These are phyloP conservation scores for Ceratobasidium sp. DNA, from an alignment of 1,284 basidiomycete genomes.

Conservation along the genomic window DNA sequence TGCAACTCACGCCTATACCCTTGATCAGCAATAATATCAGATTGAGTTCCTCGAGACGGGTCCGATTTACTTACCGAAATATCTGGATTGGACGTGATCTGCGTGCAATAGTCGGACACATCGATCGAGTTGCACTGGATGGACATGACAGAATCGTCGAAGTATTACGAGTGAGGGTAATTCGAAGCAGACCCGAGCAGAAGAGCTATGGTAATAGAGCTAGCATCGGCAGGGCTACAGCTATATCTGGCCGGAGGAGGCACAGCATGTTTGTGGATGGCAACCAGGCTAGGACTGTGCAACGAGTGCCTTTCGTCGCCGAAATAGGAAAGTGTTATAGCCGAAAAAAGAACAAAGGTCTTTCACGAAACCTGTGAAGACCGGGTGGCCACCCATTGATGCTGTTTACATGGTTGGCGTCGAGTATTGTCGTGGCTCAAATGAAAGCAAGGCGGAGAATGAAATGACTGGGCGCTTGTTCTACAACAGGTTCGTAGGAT, in stretches of 20 bases:
- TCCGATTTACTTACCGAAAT: constrained; percentile 6
- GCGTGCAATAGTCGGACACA: background rate
- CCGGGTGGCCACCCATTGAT: background rate
- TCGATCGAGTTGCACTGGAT: background rate
- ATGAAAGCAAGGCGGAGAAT: background rate
- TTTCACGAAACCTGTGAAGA: background rate
- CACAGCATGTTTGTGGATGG: background rate
- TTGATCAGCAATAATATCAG: background rate
- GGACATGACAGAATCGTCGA: background rate
- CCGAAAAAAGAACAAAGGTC: background rate
- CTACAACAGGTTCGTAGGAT: background rate
- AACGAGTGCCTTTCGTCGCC: background rate
- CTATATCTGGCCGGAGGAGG: background rate
- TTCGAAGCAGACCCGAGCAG: background rate
- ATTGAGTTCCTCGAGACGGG: background rate
- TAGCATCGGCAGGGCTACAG: background rate
- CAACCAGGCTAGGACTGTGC: background rate
- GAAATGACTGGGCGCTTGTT: background rate
- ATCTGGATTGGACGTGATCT: constrained; percentile 26
- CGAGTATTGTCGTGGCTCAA: background rate
- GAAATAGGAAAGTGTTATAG: background rate
- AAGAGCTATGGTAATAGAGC: background rate
- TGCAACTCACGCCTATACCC: constrained; percentile 21
- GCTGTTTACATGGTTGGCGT: background rate
- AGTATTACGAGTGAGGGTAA: background rate